A percentile compares a stretch with the other conserved stretches of the same genome.
phyloP scores from a whole-genome alignment of 2,329 filamentous ascomycete species.

The Orbilia brochopaga region DNA sequence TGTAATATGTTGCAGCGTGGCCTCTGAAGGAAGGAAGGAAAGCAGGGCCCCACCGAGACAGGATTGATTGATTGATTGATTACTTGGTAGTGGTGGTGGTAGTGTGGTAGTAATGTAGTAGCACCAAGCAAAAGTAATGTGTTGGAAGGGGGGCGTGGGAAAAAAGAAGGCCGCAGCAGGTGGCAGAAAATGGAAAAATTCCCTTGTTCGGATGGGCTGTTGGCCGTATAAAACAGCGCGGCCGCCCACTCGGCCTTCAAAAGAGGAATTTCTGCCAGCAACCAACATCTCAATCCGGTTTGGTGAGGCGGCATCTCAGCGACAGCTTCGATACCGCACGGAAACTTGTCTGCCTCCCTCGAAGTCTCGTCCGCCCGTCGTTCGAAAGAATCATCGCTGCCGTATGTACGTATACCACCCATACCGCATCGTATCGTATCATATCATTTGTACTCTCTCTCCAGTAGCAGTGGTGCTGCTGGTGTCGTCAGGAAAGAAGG shows the following conservation, averaged over 20 bases:
- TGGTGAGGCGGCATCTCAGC: conserved; percentile 27
- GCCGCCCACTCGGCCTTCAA: conserved; percentile 16
- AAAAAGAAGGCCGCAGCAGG: conserved; percentile 13
- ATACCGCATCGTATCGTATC: background rate
- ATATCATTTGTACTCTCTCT: too few relatives aligned
- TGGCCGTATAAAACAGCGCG: conserved; percentile 38
- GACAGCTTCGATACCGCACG: conserved; percentile 6
- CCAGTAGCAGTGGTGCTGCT: too few relatives aligned
- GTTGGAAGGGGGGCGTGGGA: background rate
- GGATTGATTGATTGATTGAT: too few relatives aligned
- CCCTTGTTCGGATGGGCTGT: conserved; percentile 32
- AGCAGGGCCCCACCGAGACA: too few relatives aligned
- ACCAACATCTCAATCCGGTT: conserved; percentile 30
- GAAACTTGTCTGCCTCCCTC: background rate
- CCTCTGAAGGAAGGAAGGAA: too few relatives aligned
- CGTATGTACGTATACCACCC: background rate
- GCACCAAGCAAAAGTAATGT: too few relatives aligned
- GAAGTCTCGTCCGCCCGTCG: too few relatives aligned
- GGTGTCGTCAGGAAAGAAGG: too few relatives aligned
- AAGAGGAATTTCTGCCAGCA: conserved; percentile 29
- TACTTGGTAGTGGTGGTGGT: too few relatives aligned
- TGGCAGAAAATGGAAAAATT: conserved; percentile 24
- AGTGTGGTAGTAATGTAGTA: too few relatives aligned
- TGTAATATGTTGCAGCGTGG: too few relatives aligned
- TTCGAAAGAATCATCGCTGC: too few relatives aligned